Base-by-base conservation (phyloP, 2,329 filamentous ascomycete genomes). In the Fusarium tricinctum region DNA sequence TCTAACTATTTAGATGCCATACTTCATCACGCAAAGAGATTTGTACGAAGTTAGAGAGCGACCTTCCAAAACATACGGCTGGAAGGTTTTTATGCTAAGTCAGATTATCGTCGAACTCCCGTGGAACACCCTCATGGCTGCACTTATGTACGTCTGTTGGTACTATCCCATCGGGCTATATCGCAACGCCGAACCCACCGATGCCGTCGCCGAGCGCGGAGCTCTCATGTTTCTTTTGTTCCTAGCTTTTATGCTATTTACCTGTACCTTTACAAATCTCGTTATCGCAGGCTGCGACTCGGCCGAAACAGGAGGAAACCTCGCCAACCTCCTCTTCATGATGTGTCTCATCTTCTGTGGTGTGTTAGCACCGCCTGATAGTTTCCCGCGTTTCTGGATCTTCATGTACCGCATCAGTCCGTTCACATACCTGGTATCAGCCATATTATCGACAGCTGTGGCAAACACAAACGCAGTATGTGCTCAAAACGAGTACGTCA, bases 91-190 rank as follows among this genome's bases (percentile, higher is more conserved):
- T 76, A 92, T 97, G 85, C 82, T 95, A 26, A 89, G 90, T 58
- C 92, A 94, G 78, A 91, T 97, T 67, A 80, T 94, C 30, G 92
- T 94, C 61, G 94, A 97, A 78, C 81, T 97, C 3, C 92, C 93
- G 0, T 97, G 92, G 90, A 93, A 97, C 76, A 86, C 89, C 0
- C 79, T 96, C 40, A 90, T 92, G 85, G 87, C 89, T 5, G 84
- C 90, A n/a, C 80, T 97, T 68, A 90, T 94, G 82, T 97, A 84
- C 30, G 82, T 85, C 93, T 74, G 89, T 85, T 95, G 92, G 88
- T 97, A 97, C 83, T 97, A 94, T 76, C 92, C 93, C 2, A 87
- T 97, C 54, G 92, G 92, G 3, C 85, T 96, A 12, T 89, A 93
- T 78, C 79, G 81, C 61, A 94, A 95, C 74, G 91, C 92, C 17